phyloP scores from a whole-genome alignment of 2,329 filamentous ascomycete genomes.

The Keithomyces neogunnii region DNA sequence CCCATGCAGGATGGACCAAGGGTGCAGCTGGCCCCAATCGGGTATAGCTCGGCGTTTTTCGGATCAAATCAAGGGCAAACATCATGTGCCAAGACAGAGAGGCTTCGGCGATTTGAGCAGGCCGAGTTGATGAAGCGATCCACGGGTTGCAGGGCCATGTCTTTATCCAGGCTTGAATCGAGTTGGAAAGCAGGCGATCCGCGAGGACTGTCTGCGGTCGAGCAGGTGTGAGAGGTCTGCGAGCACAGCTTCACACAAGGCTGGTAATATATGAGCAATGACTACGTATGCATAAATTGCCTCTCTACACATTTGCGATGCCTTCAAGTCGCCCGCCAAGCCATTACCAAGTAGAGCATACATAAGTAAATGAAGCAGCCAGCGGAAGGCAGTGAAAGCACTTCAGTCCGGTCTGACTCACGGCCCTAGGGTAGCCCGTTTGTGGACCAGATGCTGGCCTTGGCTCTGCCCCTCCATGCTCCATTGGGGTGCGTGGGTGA shows the following conservation, averaged over 20 bases:
- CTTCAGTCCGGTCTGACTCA: slow-evolving; percentile 1
- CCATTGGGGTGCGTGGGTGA: too few species aligned
- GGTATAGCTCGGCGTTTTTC: slow-evolving; percentile 15
- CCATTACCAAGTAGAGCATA: too few species aligned
- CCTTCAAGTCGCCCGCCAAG: neutral
- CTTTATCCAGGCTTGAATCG: neutral
- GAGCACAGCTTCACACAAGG: neutral
- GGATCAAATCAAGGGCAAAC: slow-evolving; percentile 3
- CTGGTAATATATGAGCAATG: too few species aligned
- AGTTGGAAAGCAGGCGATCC: neutral
- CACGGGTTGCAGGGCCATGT: too few species aligned
- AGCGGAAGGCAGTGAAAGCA: neutral
- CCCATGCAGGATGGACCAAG: neutral
- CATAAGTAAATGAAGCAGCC: neutral
- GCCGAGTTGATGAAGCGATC: too few species aligned
- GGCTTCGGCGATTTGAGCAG: neutral
- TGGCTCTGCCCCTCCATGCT: neutral
- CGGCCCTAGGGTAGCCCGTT: neutral
- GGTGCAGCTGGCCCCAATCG: slow-evolving; percentile 6
- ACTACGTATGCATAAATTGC: too few species aligned
- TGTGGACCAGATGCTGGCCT: neutral
- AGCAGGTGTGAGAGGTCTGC: neutral
- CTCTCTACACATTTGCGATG: neutral
- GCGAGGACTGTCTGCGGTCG: neutral
- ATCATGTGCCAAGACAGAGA: neutral